These are phyloP conservation scores for Penicillium dipodomyicola DNA, from an alignment of 495 filamentous ascomycete genomes.

Conservation along the genomic window DNA sequence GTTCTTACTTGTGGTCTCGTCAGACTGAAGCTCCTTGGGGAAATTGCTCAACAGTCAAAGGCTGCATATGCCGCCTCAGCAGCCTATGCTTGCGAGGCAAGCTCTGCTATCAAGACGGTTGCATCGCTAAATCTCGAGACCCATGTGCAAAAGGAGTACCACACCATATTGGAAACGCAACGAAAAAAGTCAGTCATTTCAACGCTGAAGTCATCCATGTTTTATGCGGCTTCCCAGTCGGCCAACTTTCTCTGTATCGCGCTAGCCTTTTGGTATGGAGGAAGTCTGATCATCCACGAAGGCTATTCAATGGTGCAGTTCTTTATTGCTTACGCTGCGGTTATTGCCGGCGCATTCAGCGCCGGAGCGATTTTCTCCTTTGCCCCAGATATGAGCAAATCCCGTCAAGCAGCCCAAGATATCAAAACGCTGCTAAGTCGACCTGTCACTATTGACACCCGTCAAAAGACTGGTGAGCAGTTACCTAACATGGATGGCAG, in stretches of 20 bases:
- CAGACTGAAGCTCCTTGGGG: conserved; percentile 72
- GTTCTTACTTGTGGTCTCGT: conserved; percentile 75
- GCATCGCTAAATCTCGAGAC: conserved; percentile 78
- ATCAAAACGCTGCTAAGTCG: conserved; percentile 71
- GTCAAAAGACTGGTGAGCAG: conserved; percentile 64
- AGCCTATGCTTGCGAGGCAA: conserved; percentile 82
- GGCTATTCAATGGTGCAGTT: conserved; percentile 75
- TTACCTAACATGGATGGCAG: conserved; percentile 57
- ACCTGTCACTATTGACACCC: conserved; percentile 67
- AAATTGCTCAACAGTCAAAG: conserved; percentile 62
- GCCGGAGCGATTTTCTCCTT: conserved; percentile 81
- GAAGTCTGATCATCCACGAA: conserved; percentile 60
- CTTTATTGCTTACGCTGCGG: conserved; percentile 72
- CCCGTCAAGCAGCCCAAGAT: conserved; percentile 68
- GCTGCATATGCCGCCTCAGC: conserved; percentile 67
- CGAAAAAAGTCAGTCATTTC: conserved; percentile 56
- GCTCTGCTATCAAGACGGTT: conserved; percentile 83
- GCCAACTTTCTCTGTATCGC: conserved; percentile 75
- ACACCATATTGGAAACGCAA: conserved; percentile 59
- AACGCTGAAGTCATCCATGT: conserved; percentile 58
- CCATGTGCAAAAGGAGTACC: conserved; percentile 73
- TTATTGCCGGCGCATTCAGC: conserved; percentile 75
- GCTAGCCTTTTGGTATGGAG: conserved; percentile 88
- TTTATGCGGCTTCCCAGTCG: conserved; percentile 75
- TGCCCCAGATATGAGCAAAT: conserved; percentile 79